Evolutionary conservation across 352 stramenopile species (phyloP), one percentile per base, ranked within the genome.

Genomic region (Hyaloperonospora arabidopsidis): DNA sequence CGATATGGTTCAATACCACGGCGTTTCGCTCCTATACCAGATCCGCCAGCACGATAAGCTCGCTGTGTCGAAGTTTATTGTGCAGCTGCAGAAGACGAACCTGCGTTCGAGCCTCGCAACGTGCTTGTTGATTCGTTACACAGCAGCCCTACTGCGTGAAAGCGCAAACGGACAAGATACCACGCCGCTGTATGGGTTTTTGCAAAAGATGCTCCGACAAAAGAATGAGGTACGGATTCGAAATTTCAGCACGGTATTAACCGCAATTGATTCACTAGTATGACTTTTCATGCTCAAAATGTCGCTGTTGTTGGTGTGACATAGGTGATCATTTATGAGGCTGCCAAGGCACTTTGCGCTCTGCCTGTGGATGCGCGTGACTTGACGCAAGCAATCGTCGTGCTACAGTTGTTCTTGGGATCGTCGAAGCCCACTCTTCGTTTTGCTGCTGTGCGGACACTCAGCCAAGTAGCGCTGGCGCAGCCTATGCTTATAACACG

Each of bases 1-100:
- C 68, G 94, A 98, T 52, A 99, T 99, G 96, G 97, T 99, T 12
- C 94, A 99, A 77, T 99, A 98, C 77, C 97, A 99, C 59, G 97
- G 94, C 8, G 89, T 99, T 49, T 92, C 94, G 23, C 79, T 99
- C 8, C 78, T 99, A 11, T 99, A 99, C 71, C 86, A 98, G 68
- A 98, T 99, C 67, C 98, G 98, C 52, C 89, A 96, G 57, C 89
- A 98, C 67, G 97, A 99, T 80, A 87, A 91, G 44, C 87, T 99
- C 11, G 97, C 95, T 5, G 87, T 99, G 28, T 97, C 92, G n/a
- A 99, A 99, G 67, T 80, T 93, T 25, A 87, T 95, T 49, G 83
- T 74, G 8, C 86, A 96, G 68, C 79, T 96, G 4, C 89, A 97
- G 56, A 95, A 96, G 58, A 97, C 94, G 45, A 96, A 89, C 38